Conservation (phyloP, 1,284 basidiomycete species). For the Irpex rosettiformis region DNA sequence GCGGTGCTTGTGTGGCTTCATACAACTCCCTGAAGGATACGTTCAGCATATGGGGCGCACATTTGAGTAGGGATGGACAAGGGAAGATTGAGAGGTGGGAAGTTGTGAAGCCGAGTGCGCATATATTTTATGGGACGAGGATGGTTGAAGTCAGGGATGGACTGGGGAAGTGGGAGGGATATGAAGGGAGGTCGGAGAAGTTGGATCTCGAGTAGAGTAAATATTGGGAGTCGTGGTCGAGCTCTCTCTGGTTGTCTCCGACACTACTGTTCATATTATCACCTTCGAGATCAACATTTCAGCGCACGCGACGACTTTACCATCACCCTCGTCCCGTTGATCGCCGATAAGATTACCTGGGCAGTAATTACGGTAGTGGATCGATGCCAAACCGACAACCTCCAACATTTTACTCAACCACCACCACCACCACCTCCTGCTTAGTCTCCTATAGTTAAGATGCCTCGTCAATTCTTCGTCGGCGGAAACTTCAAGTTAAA, state of each 20-base stretch:
- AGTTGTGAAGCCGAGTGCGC: slow-evolving; percentile 50
- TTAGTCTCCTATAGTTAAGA: slow-evolving; percentile 23
- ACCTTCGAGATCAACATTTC: not conserved
- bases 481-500: slow-evolving; percentile 99
- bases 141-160: slow-evolving; percentile 52
- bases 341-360: slow-evolving; percentile 1
- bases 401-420: not conserved
- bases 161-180: slow-evolving; percentile 61
- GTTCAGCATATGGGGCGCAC: slow-evolving; percentile 54
- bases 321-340: not conserved
- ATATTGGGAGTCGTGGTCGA: too few species aligned
- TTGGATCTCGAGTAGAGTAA: too few species aligned
- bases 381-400: not conserved
- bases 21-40: slow-evolving; percentile 42
- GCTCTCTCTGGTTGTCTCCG: too few species aligned
- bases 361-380: not conserved
- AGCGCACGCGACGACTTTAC: not conserved
- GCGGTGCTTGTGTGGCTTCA: slow-evolving; percentile 49
- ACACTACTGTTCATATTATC: too few species aligned
- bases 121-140: slow-evolving; percentile 63
- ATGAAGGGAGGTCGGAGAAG: slow-evolving; percentile 31
- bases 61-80: slow-evolving; percentile 45
- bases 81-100: slow-evolving; percentile 50
- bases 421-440: not conserved
- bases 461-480: slow-evolving; percentile 83